Base-by-base conservation (phyloP, 169 alveolate species). In the Plasmodium berghei region DNA sequence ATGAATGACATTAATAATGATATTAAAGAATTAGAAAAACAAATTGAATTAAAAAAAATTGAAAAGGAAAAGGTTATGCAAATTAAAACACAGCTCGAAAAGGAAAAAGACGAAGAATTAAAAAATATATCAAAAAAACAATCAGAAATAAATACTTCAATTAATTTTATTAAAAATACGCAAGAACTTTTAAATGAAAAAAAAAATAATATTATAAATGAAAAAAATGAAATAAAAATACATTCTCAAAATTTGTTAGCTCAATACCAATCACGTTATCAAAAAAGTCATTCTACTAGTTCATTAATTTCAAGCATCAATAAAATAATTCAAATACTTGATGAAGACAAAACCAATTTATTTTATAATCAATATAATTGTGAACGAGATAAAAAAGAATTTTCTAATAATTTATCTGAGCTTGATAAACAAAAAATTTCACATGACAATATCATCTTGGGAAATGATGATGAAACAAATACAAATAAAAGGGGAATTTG, bases 1-100 rank as follows among this genome's bases (percentile, higher is more conserved):
- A 74, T 74, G 18, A 28, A 42, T 66, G 5, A 61, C 28, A 46
- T 74, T 9, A 73, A 74, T 74, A 49, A 18, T 42, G 24, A 74
- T 34, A 74, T 74, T 42, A 74, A 74, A 61, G 71, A 74, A 22
- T 52, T 74, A 16, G 88, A 74, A 61, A 34, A 74, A 61, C 14
- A 61, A 22, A 59, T 74, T 54, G 63, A 48, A 42, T 26, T 26
- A 20, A 74, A 40, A 59, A 74, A 74, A 74, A 46, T 26, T 18
- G 67, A 74, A 61, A 74, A 59, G 62, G 34, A 14, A 46, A 24
- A 74, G 26, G 73, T 73, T 26, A 24, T 61, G 22, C 61, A 28
- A 34, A n/a, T 8, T 2, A 74, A 24, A 54, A n/a, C 22, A 20
- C 16, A 74, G 8, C 22, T 74, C 45, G 74, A 74, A 67, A 46